These are phyloP conservation scores for Ceratobasidium theobromae DNA, from an alignment of 1,284 basidiomycete species.

Conservation along the genomic window DNA sequence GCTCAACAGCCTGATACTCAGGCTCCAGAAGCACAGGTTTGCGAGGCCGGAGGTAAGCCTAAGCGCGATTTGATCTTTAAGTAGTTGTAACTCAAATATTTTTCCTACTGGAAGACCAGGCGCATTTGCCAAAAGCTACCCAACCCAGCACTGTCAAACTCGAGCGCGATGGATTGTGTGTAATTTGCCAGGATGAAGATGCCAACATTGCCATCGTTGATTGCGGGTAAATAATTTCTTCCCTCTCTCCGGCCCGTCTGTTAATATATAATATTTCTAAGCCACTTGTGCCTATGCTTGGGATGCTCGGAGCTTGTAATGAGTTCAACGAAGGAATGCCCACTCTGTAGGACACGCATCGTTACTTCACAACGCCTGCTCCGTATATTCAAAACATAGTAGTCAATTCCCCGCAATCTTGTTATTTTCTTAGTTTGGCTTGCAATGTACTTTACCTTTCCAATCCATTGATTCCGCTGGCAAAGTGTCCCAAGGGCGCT, in stretches of 20 bases:
- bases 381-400: slow-evolving; percentile 71
- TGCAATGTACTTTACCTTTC: not conserved
- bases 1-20: not conserved
- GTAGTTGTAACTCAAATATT: not conserved
- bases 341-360: slow-evolving; percentile 81
- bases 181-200: slow-evolving; percentile 88
- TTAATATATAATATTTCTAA: slow-evolving; percentile 43
- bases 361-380: slow-evolving; percentile 77
- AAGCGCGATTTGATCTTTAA: not conserved
- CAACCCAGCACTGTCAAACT: slow-evolving; percentile 44
- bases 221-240: slow-evolving; percentile 67
- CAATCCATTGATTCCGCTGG: too few relatives aligned
- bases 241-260: not conserved
- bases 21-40: not conserved
- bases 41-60: not conserved
- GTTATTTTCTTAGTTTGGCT: not conserved
- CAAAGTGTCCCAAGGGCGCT: too few relatives aligned
- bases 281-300: slow-evolving; percentile 80
- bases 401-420: not conserved
- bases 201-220: slow-evolving; percentile 90
- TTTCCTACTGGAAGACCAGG: not conserved
- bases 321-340: slow-evolving; percentile 77
- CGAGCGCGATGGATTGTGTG: slow-evolving; percentile 76
- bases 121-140: slow-evolving; percentile 40
- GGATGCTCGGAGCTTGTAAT: slow-evolving; percentile 83